Evolutionary conservation across 1,284 basidiomycete species (phyloP).

Genomic region (Marasmius sp.): DNA sequence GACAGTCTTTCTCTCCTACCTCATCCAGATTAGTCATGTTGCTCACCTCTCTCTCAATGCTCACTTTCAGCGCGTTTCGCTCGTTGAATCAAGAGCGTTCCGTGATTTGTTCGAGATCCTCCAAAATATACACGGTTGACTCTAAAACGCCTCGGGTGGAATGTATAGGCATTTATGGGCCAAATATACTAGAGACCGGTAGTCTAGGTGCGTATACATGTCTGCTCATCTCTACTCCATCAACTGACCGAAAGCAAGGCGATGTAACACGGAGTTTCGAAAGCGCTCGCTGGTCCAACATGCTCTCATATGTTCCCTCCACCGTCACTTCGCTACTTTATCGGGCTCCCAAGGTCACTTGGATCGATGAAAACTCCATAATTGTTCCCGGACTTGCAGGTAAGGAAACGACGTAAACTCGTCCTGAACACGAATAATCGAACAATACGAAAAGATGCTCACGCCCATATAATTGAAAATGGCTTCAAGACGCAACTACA

Average conservation of each 20-base stretch:
- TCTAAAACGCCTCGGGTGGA: neutral
- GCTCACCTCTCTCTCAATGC: neutral
- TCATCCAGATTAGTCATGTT: neutral
- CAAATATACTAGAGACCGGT: neutral
- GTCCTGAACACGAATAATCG: neutral
- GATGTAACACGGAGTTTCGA: neutral
- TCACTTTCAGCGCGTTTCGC: neutral
- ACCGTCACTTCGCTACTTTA: neutral
- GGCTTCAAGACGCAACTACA: slow-evolving; percentile 69
- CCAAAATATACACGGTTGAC: neutral
- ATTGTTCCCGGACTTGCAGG: slow-evolving; percentile 74
- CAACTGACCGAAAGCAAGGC: neutral
- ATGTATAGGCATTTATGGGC: neutral
- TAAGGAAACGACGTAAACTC: slow-evolving; percentile 21
- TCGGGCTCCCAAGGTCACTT: slow-evolving; percentile 38
- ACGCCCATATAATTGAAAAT: slow-evolving; percentile 27
- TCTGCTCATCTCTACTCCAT: too few relatives aligned
- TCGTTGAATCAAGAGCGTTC: neutral
- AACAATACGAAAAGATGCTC: slow-evolving; percentile 8
- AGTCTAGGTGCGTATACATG: neutral
- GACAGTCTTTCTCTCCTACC: too few relatives aligned
- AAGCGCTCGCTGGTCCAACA: neutral
- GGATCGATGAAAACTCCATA: slow-evolving; percentile 45
- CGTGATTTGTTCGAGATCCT: neutral
- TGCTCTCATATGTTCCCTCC: neutral